These are phyloP conservation scores for Fraxinus excelsior DNA, from an alignment of 257 asterid genomes.

Conservation along the genomic window DNA sequence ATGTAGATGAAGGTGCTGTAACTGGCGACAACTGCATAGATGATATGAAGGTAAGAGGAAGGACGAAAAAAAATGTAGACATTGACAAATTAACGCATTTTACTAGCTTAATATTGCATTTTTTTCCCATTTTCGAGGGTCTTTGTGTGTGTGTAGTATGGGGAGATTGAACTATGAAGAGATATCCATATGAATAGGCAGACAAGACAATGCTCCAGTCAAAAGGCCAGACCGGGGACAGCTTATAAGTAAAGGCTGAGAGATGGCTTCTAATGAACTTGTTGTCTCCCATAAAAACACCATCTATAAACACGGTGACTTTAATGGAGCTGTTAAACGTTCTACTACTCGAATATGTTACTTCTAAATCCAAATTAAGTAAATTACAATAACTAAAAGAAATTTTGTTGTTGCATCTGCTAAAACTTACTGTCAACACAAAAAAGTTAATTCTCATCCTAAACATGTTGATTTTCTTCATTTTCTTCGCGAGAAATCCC, in stretches of 20 bases:
- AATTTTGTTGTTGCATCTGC: not conserved
- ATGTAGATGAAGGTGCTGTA: constrained; percentile 27
- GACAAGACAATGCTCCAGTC: not conserved
- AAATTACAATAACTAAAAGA: not conserved
- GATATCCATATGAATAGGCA: constrained; percentile 1
- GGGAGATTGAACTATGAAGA: not conserved
- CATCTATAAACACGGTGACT: not conserved
- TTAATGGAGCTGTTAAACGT: not conserved
- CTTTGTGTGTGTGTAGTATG: not conserved
- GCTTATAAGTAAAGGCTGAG: constrained; percentile 1
- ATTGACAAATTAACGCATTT: not conserved
- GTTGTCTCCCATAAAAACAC: not conserved
- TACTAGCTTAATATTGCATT: not conserved
- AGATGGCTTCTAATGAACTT: not conserved
- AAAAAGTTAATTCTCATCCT: not conserved
- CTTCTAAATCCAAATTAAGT: not conserved
- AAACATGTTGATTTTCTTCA: not conserved
- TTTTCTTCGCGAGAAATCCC: not conserved
- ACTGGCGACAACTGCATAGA: constrained; percentile 27
- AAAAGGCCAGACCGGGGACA: not conserved
- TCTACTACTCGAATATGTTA: constrained; percentile 11
- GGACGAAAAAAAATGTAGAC: not conserved
- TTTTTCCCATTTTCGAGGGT: not conserved
- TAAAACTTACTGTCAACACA: not conserved
- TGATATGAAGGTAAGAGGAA: not conserved